phyloP scores from a whole-genome alignment of 495 filamentous ascomycete genomes.

The Lineolata rhizophorae region DNA sequence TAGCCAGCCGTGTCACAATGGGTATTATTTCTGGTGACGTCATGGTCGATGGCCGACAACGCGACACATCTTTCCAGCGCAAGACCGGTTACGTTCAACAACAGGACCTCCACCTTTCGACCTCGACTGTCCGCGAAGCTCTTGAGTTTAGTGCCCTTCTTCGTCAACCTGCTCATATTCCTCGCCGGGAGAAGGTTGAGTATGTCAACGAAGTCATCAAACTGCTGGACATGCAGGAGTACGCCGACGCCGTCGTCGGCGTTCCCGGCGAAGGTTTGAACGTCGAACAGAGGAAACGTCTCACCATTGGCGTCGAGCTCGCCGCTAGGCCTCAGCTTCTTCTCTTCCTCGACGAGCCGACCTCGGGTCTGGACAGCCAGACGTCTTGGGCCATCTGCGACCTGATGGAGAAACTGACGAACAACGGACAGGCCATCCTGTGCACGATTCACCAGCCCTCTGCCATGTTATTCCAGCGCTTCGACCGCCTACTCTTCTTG shows the following conservation, averaged over 20 bases:
- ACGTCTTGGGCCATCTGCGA: conserved; percentile 69
- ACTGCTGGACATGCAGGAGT: conserved; percentile 71
- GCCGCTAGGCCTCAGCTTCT: conserved; percentile 77
- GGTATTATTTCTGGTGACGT: conserved; percentile 73
- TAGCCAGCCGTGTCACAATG: conserved; percentile 64
- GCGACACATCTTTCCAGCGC: conserved; percentile 68
- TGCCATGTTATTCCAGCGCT: conserved; percentile 74
- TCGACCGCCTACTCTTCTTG: conserved; percentile 72
- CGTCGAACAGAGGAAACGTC: conserved; percentile 73
- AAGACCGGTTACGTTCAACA: conserved; percentile 94
- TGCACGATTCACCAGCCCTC: conserved; percentile 91
- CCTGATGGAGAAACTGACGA: conserved; percentile 59
- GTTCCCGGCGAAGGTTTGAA: conserved; percentile 78
- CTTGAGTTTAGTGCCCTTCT: conserved; percentile 66
- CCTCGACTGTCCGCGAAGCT: conserved; percentile 70
- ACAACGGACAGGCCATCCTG: conserved; percentile 67
- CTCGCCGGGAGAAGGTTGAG: conserved; percentile 51
- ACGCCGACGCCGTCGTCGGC: conserved; percentile 73
- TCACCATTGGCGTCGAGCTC: conserved; percentile 83
- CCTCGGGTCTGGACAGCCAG: conserved; percentile 66
- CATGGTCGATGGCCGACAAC: conserved; percentile 55
- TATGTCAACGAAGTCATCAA: conserved; percentile 87
- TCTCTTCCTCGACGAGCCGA: conserved; percentile 81
- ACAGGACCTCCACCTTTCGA: conserved; percentile 77
- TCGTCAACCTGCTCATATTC: conserved; percentile 51